Percentiles rank a stretch among this genome's conserved stretches.
Conservation (phyloP, 305 asterid genomes). For the Fraxinus xanthoxyloides region DNA sequence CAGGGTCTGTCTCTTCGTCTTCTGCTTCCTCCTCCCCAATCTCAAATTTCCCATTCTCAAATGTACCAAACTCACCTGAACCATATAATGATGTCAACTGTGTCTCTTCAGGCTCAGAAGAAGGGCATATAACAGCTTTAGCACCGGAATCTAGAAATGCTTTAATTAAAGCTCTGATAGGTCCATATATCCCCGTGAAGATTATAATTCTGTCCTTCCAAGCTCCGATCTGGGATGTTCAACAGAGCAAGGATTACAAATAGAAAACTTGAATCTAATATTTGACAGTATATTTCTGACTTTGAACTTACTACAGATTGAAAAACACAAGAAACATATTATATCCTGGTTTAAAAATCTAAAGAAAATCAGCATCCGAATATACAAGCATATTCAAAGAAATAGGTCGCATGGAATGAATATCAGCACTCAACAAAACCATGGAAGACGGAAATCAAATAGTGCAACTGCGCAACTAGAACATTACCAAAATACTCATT, state of each 20-base stretch:
- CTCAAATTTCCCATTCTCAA: constrained; percentile 87
- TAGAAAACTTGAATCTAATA: not conserved
- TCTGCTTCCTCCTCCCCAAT: constrained; percentile 89
- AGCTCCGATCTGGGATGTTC: constrained; percentile 66
- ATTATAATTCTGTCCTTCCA: constrained; percentile 97
- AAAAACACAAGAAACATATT: not conserved
- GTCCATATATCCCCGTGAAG: constrained; percentile 86
- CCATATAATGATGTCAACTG: constrained; percentile 72
- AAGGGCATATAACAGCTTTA: constrained; percentile 94
- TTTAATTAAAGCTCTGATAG: constrained; percentile 70
- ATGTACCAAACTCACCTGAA: constrained; percentile 65
- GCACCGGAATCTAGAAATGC: constrained; percentile 94
- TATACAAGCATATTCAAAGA: not conserved
- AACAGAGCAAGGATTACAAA: constrained; percentile 9
- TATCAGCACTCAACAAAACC: not conserved
- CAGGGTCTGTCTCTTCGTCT: constrained; percentile 65
- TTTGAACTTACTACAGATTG: not conserved
- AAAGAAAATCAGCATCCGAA: not conserved
- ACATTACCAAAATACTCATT: not conserved
- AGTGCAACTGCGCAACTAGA: not conserved
- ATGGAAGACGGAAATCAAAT: not conserved
- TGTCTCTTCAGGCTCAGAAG: constrained; percentile 83
- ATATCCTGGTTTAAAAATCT: not conserved
- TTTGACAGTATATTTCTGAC: not conserved
- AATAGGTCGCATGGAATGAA: not conserved